A percentile compares a stretch with the other conserved stretches of the same genome.
Conservation (phyloP, 495 filamentous ascomycete genomes). For the Diplogelasinospora grovesii region DNA sequence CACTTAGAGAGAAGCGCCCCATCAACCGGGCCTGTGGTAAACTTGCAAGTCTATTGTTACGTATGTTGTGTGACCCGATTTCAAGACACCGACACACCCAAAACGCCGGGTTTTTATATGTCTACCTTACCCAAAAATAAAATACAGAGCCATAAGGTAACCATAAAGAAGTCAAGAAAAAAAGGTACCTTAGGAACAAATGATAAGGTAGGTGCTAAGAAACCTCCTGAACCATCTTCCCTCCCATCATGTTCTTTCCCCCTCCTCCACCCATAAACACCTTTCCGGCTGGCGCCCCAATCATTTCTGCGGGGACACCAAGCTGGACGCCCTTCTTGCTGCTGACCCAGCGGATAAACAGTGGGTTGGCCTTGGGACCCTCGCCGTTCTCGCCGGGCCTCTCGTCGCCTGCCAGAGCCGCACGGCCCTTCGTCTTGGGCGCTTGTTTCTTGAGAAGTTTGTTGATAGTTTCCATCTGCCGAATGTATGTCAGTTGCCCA, state of each 20-base stretch:
- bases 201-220: too few species aligned
- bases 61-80: too few species aligned
- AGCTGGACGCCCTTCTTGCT: constrained; percentile 59
- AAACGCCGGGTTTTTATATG: too few species aligned
- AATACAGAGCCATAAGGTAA: too few species aligned
- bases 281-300: constrained; percentile 59
- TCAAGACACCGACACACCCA: too few species aligned
- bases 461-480: constrained; percentile 95
- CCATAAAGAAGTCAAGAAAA: too few species aligned
- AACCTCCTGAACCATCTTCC: constrained; percentile 42
- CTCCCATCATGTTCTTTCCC: constrained; percentile 12
- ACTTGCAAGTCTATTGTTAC: too few species aligned
- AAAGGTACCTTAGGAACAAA: too few species aligned
- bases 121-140: too few species aligned
- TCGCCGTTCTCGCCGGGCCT: constrained; percentile 46
- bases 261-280: constrained; percentile 42
- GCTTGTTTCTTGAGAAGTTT: constrained; percentile 92
- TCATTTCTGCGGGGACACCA: constrained; percentile 76
- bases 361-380: constrained; percentile 52
- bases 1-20: too few species aligned
- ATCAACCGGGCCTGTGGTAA: too few species aligned
- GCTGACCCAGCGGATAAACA: constrained; percentile 75
- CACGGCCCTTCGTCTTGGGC: constrained; percentile 66
- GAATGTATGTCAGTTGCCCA: constrained; percentile 5
- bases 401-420: constrained; percentile 41